Evolutionary conservation across 2,329 filamentous ascomycete genomes (phyloP).

Genomic region (Calonectria ilicicola): DNA sequence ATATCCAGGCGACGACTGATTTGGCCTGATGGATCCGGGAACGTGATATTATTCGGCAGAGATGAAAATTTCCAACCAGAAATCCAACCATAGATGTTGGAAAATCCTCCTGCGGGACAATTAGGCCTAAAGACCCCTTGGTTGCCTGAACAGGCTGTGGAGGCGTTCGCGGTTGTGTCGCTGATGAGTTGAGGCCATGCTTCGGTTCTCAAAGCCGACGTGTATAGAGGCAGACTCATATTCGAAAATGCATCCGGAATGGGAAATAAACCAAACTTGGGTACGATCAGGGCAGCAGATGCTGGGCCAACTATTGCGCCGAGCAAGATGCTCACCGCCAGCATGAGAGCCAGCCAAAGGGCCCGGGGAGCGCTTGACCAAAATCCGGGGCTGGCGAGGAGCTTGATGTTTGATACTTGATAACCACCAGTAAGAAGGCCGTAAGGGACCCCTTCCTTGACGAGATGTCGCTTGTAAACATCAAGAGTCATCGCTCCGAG

Average conservation of each 20-base stretch:
- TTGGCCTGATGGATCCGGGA: background rate
- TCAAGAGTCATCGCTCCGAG: background rate
- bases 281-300: background rate
- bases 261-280: background rate
- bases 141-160: background rate
- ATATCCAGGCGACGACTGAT: background rate
- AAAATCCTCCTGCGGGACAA: background rate
- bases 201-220: rapidly evolving
- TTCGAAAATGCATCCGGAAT: background rate
- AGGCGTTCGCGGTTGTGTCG: background rate
- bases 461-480: background rate
- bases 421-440: background rate
- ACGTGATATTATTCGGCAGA: background rate
- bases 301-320: background rate
- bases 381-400: background rate
- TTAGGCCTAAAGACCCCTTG: background rate
- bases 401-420: background rate
- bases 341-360: background rate
- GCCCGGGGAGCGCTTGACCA: background rate
- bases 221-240: background rate
- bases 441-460: conserved; percentile 1
- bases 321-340: background rate
- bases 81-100: background rate
- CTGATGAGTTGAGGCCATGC: background rate
- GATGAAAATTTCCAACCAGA: background rate